Percentiles rank a stretch among this genome's conserved stretches.
These are phyloP conservation scores for Bigelowiella natans DNA, from an alignment of 78 protist genomes.

Conservation along the genomic window DNA sequence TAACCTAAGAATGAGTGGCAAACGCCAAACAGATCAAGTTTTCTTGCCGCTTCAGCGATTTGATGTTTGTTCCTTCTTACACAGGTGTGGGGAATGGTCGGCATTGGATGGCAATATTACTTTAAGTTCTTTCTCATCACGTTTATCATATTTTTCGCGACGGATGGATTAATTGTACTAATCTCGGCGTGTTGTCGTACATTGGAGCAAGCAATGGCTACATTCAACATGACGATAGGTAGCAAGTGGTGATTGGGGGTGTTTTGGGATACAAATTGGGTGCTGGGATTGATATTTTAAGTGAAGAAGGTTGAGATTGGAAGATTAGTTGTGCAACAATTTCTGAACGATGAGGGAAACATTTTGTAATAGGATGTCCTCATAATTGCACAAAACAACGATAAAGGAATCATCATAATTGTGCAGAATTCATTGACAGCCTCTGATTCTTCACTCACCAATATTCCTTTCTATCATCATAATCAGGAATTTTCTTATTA, in stretches of 20 bases:
- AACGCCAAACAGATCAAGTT: too few species aligned
- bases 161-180: background rate
- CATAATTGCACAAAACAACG: background rate
- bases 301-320: background rate
- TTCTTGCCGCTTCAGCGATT: too few species aligned
- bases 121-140: background rate
- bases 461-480: too few species aligned
- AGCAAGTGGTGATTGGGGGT: background rate
- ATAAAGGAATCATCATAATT: background rate
- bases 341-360: background rate
- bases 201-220: background rate
- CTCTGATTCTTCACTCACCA: too few species aligned
- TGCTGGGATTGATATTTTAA: too few species aligned
- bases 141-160: background rate
- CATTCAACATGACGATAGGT: background rate
- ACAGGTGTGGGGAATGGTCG: background rate
- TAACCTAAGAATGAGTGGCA: too few species aligned
- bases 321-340: background rate
- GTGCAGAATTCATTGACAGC: background rate
- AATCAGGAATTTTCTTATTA: background rate
- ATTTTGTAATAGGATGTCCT: background rate
- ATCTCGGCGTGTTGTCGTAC: background rate
- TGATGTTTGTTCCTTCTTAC: too few species aligned
- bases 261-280: too few species aligned
- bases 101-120: background rate